These are phyloP conservation scores for Lanmaoa rubissima DNA, from an alignment of 768 basidiomycete genomes.

Conservation along the genomic window DNA sequence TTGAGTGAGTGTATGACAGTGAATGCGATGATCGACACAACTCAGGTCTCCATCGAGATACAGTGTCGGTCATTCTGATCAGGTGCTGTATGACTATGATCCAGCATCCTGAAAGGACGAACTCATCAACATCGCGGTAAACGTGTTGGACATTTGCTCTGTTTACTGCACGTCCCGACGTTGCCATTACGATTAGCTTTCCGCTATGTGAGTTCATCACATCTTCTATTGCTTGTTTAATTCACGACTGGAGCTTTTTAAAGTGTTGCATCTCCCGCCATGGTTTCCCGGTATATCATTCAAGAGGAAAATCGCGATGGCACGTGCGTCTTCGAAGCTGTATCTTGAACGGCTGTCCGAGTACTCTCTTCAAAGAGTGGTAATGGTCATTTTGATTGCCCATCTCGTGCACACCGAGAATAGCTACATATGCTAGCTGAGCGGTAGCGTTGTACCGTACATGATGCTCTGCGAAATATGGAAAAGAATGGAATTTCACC, in stretches of 20 bases:
- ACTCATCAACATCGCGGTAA: neutral
- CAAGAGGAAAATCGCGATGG: neutral
- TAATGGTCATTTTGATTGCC: neutral
- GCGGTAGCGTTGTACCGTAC: neutral
- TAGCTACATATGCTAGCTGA: neutral
- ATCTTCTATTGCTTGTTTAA: neutral
- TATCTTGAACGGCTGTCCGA: conserved; percentile 8
- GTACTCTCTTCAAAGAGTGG: conserved; percentile 3
- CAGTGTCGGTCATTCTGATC: conserved; percentile 13
- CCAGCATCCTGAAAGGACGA: conserved; percentile 9
- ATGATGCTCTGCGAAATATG: conserved; percentile 1
- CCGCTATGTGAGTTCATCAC: conserved; percentile 3
- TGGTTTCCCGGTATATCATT: conserved; percentile 19
- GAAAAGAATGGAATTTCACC: neutral
- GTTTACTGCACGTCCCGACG: neutral
- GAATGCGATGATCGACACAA: neutral
- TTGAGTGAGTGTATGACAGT: conserved; percentile 23
- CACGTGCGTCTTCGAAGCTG: neutral
- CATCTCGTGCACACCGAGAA: too few species aligned
- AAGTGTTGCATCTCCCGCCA: conserved; percentile 5
- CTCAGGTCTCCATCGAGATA: conserved; percentile 3
- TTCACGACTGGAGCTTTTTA: neutral
- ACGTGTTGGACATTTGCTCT: neutral
- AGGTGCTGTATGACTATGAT: conserved; percentile 16
- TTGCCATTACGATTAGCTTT: neutral